A percentile compares a stretch with the other conserved stretches of the same genome.
Evolutionary conservation across 208 protist species (phyloP).

Genomic region (Acanthamoeba royreba): DNA sequence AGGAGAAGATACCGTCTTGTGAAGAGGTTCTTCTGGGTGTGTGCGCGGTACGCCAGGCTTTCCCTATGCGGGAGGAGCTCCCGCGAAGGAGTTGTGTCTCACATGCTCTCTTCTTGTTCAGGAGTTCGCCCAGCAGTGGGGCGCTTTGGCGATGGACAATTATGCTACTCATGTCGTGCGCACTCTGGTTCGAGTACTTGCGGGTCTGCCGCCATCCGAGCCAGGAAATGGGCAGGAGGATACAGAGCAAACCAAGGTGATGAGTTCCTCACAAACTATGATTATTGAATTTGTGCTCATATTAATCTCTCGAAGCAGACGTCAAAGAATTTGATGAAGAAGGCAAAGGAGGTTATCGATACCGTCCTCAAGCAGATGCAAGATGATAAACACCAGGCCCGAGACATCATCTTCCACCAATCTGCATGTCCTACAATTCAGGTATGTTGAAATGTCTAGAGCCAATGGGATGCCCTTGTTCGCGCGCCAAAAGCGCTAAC

Average conservation of each 20-base stretch:
- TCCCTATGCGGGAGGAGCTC: no score
- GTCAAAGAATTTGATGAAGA: not conserved
- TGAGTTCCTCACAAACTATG: not conserved
- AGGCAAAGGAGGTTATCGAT: not conserved
- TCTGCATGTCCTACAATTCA: not conserved
- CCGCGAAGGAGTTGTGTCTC: no score
- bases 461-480: not conserved
- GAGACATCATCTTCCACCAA: not conserved
- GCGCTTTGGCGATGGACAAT: not conserved
- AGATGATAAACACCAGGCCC: not conserved
- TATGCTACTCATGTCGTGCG: not conserved
- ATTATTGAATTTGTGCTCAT: no score
- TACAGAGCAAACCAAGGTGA: not conserved
- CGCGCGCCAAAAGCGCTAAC: not conserved
- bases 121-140: not conserved
- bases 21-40: not conserved
- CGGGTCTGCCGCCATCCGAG: not conserved
- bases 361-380: not conserved
- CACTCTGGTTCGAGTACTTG: not conserved
- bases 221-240: not conserved
- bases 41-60: no score
- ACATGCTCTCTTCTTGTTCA: no score
- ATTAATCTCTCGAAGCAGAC: not conserved
- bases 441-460: no score
- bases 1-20: not conserved